Evolutionary conservation across 2,329 filamentous ascomycete genomes (phyloP).

Genomic region (Arthrocladium fulminans): DNA sequence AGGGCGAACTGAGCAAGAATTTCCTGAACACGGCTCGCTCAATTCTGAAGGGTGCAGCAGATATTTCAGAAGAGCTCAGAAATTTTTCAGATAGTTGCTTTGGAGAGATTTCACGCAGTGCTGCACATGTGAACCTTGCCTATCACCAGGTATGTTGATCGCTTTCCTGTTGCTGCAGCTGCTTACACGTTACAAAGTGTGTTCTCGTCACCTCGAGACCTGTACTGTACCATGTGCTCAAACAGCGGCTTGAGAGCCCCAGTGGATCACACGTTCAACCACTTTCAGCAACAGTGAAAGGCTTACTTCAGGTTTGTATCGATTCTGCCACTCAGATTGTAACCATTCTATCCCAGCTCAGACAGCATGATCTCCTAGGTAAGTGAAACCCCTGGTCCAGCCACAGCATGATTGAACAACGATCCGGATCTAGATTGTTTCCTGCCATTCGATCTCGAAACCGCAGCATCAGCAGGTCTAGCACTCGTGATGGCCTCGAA

Average conservation of each 20-base stretch:
- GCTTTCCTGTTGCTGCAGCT: too few species aligned
- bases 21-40: slow-evolving; percentile 34
- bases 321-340: slow-evolving; percentile 38
- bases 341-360: slow-evolving; percentile 35
- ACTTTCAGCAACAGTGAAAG: slow-evolving; percentile 31
- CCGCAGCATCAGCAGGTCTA: slow-evolving; percentile 36
- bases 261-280: slow-evolving; percentile 35
- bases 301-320: slow-evolving; percentile 35
- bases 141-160: slow-evolving; percentile 31
- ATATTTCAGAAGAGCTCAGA: slow-evolving; percentile 33
- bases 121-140: slow-evolving; percentile 33
- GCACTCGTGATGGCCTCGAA: slow-evolving; percentile 33
- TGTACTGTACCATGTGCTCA: slow-evolving; percentile 1
- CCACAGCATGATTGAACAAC: slow-evolving; percentile 10
- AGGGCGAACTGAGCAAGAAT: slow-evolving; percentile 29
- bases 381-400: too few species aligned
- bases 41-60: slow-evolving; percentile 32
- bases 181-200: too few species aligned
- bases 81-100: slow-evolving; percentile 30
- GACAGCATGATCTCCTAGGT: slow-evolving; percentile 42
- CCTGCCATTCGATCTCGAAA: slow-evolving; percentile 41
- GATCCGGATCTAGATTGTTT: slow-evolving; percentile 38
- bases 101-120: slow-evolving; percentile 34
- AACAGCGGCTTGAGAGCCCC: neutral
- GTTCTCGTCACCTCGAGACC: slow-evolving; percentile 11